phyloP scores from a whole-genome alignment of 257 asterid species.

The Fraxinus anomala region DNA sequence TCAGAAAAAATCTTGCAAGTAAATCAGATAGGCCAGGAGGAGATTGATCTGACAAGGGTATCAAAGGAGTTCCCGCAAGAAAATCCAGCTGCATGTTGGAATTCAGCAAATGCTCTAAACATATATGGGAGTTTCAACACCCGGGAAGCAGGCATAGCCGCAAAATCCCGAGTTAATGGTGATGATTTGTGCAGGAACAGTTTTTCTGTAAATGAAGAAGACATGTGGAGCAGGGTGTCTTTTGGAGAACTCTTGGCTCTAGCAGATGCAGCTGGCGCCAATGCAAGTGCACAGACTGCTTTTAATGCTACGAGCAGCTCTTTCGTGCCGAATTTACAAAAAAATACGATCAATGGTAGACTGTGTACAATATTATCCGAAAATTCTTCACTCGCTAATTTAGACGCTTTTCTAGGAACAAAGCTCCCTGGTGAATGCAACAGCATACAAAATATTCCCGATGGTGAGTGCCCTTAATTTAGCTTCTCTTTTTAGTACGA shows the following conservation, averaged over 20 bases:
- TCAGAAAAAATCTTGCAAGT: conserved; percentile 11
- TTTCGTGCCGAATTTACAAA: conserved; percentile 19
- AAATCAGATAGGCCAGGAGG: conserved; percentile 12
- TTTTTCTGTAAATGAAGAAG: conserved; percentile 28
- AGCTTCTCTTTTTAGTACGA: not conserved
- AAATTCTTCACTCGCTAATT: conserved; percentile 25
- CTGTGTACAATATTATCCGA: conserved; percentile 28
- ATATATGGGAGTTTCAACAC: conserved; percentile 12
- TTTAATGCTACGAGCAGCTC: conserved; percentile 30
- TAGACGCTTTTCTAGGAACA: conserved; percentile 25
- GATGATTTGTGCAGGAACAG: conserved; percentile 15
- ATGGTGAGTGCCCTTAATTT: conserved; percentile 32
- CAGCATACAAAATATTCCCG: conserved; percentile 14
- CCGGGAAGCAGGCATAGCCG: not conserved
- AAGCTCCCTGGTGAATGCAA: conserved; percentile 21
- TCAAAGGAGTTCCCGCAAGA: not conserved
- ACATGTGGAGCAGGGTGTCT: conserved; percentile 35
- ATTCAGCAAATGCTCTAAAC: conserved; percentile 20
- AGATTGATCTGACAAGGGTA: not conserved
- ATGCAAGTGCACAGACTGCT: conserved; percentile 5
- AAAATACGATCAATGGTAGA: conserved; percentile 27
- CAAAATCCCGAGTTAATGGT: conserved; percentile 22
- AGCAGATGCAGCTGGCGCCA: conserved; percentile 38
- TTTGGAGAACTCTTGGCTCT: conserved; percentile 46
- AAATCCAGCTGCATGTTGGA: conserved; percentile 27